Evolutionary conservation across 768 basidiomycete genomes (phyloP), one percentile per base, ranked within the genome.

Genomic region (Sarcodon aspratus): DNA sequence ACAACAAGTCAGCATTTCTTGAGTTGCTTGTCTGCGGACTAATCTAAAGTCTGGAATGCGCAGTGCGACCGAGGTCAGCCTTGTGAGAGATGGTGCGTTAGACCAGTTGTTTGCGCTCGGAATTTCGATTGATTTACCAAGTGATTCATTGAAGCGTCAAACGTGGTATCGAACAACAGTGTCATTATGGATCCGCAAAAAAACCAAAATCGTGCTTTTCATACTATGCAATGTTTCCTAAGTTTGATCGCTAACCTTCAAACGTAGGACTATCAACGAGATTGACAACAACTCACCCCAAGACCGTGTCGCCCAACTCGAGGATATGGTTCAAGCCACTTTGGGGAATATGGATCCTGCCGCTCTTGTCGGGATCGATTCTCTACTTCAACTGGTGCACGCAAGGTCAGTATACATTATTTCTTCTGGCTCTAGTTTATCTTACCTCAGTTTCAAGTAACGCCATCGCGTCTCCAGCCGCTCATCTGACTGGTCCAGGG

Each of bases 51-150:
- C 32, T 38, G 11, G 6, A 33, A 43, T 21, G 13, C 8, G 18
- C 33, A 59, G 57, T 59, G 57, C 50, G 57, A 59, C 42, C 52
- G 57, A n/a, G 57, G 54, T 9, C 57, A 53, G 21, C 57, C 57
- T 18, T 59, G 57, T 48, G 51, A 51, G 9, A 47, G 57, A 54
- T 59, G 57, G 57, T 59, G 21, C n/a, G n/a, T 54, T 31, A 13
- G 44, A 3, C 11, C 31, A 9, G 35, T 33, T 36, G 18, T 13
- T n/a, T 5, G 7, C 10, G 32, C 17, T 27, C 33, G 36, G 6
- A 6, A 46, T 48, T 15, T 6, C 7, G 36, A 12, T 33, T 37
- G 9, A 11, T 9, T 21, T 27, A 13, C 8, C 34, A 33, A 15
- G 12, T 5, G 12, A 17, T 47, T 13, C 31, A 59, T 27, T 27